Evolutionary conservation across 805 yeast genomes (phyloP).

Genomic region (Kockiozyma suomiensis): DNA sequence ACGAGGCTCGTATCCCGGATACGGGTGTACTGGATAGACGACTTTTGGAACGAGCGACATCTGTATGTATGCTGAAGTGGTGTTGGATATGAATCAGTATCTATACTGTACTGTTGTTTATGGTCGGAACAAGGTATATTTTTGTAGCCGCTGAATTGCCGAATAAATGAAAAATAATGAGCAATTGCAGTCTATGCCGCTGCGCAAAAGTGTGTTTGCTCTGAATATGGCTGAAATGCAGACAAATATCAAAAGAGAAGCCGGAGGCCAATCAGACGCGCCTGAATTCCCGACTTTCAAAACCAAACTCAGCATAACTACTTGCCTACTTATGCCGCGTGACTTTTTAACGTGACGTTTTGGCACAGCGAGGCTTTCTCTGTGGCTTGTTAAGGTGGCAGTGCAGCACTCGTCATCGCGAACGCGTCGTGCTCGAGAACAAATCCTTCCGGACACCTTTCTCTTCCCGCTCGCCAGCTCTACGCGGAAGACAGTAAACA

Average conservation of each 20-base stretch:
- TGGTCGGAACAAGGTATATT: not conserved
- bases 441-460: no score
- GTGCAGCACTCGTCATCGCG: not conserved
- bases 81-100: not conserved
- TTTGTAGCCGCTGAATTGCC: no score
- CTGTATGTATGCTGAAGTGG: not conserved
- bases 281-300: constrained; percentile 5
- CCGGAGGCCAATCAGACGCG: constrained; percentile 14
- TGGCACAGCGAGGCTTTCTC: not conserved
- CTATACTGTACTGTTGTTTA: not conserved
- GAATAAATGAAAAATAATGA: not conserved
- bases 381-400: not conserved
- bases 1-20: constrained; percentile 56
- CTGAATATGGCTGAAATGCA: not conserved
- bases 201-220: not conserved
- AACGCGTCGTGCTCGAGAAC: not conserved
- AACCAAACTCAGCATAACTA: not conserved
- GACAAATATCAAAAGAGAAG: not conserved
- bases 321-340: not conserved
- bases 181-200: not conserved
- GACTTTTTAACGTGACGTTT: not conserved
- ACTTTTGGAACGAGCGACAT: constrained; percentile 27
- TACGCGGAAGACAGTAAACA: no score
- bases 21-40: constrained; percentile 40
- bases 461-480: no score